A percentile compares a stretch with the other conserved stretches of the same genome.
These are phyloP conservation scores for Geranomyces michiganensis DNA, from an alignment of 192 early-diverging fungal genomes.

Conservation along the genomic window DNA sequence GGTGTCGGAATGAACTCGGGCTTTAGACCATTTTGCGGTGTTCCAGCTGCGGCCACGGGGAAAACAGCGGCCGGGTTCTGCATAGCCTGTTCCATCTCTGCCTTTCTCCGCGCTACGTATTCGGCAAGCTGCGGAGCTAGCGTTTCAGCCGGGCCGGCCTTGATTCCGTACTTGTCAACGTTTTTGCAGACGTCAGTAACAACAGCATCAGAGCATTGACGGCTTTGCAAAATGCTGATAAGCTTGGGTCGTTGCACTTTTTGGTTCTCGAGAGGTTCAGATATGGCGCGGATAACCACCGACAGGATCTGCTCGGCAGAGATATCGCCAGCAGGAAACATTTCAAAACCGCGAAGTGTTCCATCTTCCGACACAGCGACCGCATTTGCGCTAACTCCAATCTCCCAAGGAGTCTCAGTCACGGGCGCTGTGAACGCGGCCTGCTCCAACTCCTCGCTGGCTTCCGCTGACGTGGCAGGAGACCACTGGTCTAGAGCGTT, in stretches of 20 bases:
- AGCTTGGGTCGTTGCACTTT: constrained; percentile 29
- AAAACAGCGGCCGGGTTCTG: background rate
- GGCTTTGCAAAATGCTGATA: constrained; percentile 40
- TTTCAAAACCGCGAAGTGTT: constrained; percentile 42
- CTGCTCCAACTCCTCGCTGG: constrained; percentile 24
- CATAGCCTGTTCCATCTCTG: constrained; percentile 19
- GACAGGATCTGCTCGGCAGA: constrained; percentile 35
- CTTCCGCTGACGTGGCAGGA: background rate
- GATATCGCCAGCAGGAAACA: constrained; percentile 18
- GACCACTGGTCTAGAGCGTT: constrained; percentile 17
- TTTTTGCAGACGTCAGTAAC: constrained; percentile 20
- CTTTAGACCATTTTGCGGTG: constrained; percentile 11
- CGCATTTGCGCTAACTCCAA: constrained; percentile 46
- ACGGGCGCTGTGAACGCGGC: constrained; percentile 14
- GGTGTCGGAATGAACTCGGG: constrained; percentile 36
- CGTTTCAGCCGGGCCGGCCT: constrained; percentile 36
- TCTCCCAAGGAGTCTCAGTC: constrained; percentile 35
- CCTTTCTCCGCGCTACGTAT: constrained; percentile 24
- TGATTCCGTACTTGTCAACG: constrained; percentile 32
- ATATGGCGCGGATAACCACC: constrained; percentile 42
- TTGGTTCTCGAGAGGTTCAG: constrained; percentile 27
- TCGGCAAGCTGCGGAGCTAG: constrained; percentile 35
- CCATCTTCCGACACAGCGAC: constrained; percentile 51
- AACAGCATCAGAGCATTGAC: constrained; percentile 24
- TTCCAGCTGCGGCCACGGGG: background rate